Percentiles rank a stretch among this genome's conserved stretches.
phyloP scores from a whole-genome alignment of 306 rosid genomes.

The Coriaria nepalensis region DNA sequence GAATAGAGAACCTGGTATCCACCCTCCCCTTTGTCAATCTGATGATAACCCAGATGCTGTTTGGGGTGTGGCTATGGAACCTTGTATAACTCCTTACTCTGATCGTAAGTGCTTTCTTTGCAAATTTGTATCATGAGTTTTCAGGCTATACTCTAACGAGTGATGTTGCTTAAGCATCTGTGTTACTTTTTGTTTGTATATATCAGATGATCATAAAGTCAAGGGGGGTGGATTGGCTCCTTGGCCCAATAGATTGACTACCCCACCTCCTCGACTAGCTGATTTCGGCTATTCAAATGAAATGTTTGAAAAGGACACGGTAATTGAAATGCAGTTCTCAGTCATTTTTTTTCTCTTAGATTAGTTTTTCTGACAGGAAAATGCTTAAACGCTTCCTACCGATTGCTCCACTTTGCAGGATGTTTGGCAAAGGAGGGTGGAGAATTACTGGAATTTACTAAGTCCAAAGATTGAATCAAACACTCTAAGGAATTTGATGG shows the following conservation, averaged over 20 bases:
- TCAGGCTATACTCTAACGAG: too few relatives aligned
- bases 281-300: slow-evolving; percentile 85
- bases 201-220: slow-evolving; percentile 49
- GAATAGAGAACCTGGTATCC: slow-evolving; percentile 66
- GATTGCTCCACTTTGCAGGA: slow-evolving; percentile 35
- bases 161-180: too few relatives aligned
- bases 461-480: slow-evolving; percentile 49
- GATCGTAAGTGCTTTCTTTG: slow-evolving; percentile 47
- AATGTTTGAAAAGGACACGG: slow-evolving; percentile 82
- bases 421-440: slow-evolving; percentile 63
- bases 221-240: slow-evolving; percentile 88
- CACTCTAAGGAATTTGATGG: slow-evolving; percentile 80
- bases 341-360: too few relatives aligned
- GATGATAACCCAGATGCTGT: slow-evolving; percentile 76
- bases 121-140: background rate
- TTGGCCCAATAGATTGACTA: slow-evolving; percentile 78
- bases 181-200: too few relatives aligned
- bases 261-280: slow-evolving; percentile 83
- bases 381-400: slow-evolving; percentile 1
- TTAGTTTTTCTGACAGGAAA: too few relatives aligned
- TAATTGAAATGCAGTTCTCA: slow-evolving; percentile 18
- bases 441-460: slow-evolving; percentile 71
- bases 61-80: slow-evolving; percentile 86
- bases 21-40: slow-evolving; percentile 77
- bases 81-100: slow-evolving; percentile 72